Evolutionary conservation across 495 filamentous ascomycete genomes (phyloP).

Genomic region (Neurospora intermedia): DNA sequence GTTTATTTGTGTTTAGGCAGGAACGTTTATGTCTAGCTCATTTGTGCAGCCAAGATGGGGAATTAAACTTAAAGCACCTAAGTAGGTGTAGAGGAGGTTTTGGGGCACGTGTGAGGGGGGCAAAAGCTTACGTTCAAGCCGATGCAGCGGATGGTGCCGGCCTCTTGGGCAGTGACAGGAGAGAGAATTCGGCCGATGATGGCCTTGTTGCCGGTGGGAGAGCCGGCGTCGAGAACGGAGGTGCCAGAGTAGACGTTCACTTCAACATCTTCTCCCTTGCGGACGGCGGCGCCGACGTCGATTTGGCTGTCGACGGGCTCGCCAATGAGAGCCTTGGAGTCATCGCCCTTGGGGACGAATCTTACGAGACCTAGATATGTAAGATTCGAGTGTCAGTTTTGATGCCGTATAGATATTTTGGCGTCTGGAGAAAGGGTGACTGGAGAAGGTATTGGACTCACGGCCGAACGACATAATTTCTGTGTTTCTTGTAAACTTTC

Average conservation of each 20-base stretch:
- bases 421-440: background rate
- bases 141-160: constrained; percentile 36
- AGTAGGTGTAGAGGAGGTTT: background rate
- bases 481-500: background rate
- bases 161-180: constrained; percentile 37
- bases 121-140: constrained; percentile 31
- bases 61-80: background rate
- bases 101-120: background rate
- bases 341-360: constrained; percentile 44
- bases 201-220: constrained; percentile 37
- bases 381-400: background rate
- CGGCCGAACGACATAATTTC: background rate
- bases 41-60: background rate
- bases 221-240: constrained; percentile 43
- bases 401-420: too few relatives aligned
- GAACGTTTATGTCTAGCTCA: background rate
- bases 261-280: constrained; percentile 42
- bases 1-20: constrained; percentile 12
- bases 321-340: constrained; percentile 42
- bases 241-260: constrained; percentile 44
- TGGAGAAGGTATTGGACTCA: background rate
- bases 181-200: constrained; percentile 44
- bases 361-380: constrained; percentile 48
- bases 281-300: constrained; percentile 45
- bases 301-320: constrained; percentile 42